phyloP scores from a whole-genome alignment of 2,329 filamentous ascomycete genomes.

The Aureobasidium sp. region DNA sequence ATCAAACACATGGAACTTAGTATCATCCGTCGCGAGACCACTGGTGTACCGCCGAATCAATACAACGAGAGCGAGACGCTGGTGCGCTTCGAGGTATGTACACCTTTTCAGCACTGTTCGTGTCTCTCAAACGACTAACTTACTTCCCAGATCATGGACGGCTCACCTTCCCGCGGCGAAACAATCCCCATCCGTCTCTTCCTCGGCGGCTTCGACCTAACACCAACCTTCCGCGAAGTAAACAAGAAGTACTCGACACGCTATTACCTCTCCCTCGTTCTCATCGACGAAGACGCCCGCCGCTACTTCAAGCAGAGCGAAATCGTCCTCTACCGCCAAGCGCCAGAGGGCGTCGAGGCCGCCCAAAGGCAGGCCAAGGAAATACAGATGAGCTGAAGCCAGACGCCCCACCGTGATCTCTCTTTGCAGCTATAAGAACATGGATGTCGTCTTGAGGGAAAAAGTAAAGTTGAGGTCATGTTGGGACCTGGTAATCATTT shows the following conservation, averaged over 20 bases:
- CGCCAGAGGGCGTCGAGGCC: constrained; percentile 43
- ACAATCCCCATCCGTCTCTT: constrained; percentile 97
- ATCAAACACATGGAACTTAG: constrained; percentile 99
- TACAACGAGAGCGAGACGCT: constrained; percentile 99
- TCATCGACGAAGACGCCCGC: constrained; percentile 64
- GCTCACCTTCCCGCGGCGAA: constrained; percentile 87
- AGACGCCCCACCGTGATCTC: constrained; percentile 11
- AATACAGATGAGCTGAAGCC: constrained; percentile 29
- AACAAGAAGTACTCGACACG: constrained; percentile 99
- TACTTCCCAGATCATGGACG: constrained; percentile 82
- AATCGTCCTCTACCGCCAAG: constrained; percentile 89
- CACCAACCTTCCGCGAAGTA: constrained; percentile 96
- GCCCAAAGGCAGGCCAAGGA: constrained; percentile 43
- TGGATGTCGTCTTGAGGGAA: not conserved
- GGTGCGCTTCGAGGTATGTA: constrained; percentile 79
- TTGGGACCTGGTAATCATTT: not conserved
- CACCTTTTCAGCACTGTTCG: not conserved
- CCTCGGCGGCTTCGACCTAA: constrained; percentile 94
- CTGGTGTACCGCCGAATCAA: constrained; percentile 92
- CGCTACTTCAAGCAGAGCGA: constrained; percentile 99
- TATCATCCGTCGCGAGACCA: constrained; percentile 95
- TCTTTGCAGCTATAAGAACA: constrained; percentile 7
- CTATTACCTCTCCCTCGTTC: constrained; percentile 91
- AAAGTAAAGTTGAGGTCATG: not conserved
- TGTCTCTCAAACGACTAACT: constrained; percentile 16